Base-by-base conservation (phyloP, 257 asterid genomes). In the Vinca minor region DNA sequence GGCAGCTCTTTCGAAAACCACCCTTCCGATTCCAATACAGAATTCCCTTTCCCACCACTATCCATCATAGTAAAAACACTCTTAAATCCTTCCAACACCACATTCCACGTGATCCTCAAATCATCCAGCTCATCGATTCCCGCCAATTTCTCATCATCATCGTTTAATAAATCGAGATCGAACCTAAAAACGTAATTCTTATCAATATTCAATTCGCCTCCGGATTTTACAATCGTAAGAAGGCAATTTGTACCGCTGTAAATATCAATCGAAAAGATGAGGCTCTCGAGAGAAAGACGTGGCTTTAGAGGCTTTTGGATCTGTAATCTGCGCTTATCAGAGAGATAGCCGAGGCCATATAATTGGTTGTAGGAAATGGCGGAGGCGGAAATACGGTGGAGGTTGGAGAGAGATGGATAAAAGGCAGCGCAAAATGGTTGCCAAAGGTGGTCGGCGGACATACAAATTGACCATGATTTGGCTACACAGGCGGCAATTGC, bases 1-100 rank as follows among this genome's bases (percentile, higher is more conserved):
- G 93, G 96, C 14, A 91, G 79, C 82, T 86, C 98, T 83, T 85
- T 84, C 5, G 93, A 84, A 53, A 86, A 85, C 96, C 96, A 91
- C 63, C 90, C 96, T 71, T 87, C 92, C 70, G 82, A 48, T 20
- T 96, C 95, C 79, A 85, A n/a, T 2, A 88, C 83, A 47, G 80
- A 83, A 14, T 76, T 78, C 45, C 92, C 92, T 21, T 72, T 86
- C 56, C 91, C 98, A 61, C 34, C 59, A n/a, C 98, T 82, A 26
- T 91, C 89, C 90, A 88, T 80, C 87, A 83, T 70, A 4, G 77
- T 81, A 18, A 91, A 88, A 58, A 75, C 84, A 3, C 91, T 75
- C 38, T 62, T 60, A 21, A 78, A 82, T 9, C 88, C 95, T 10
- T 73, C 69, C 81, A 88, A 39, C 74, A 85, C 83, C 68, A 86